Base-by-base conservation (phyloP, 2,329 filamentous ascomycete genomes). In the Colletotrichum magnum region DNA sequence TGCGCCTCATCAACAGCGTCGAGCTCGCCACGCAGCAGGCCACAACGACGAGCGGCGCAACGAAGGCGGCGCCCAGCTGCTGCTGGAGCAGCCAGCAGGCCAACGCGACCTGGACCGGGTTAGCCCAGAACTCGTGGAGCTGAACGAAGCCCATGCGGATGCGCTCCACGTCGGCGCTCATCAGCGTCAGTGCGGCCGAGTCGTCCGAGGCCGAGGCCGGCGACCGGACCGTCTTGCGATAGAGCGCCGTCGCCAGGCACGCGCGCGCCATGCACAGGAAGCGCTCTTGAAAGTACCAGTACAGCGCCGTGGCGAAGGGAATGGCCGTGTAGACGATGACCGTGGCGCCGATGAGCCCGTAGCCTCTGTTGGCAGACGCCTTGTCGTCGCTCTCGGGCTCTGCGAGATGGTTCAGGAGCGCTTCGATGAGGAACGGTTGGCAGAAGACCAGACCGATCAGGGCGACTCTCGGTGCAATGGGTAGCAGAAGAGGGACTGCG, bases 91-190 rank as follows among this genome's bases (percentile, higher is more conserved):
- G 77, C 74, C 80, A 88, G 57, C 81, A 81, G 0, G 82, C 82
- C 0, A 88, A 59, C 2, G 73, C 80, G 3, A 84, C 79, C 67
- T 87, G 81, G 0, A 86, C 69, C 0, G 77, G 57, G 47, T 74
- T 79, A 0, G 77, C 80, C 83, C 82, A 85, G 5, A 81, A 63
- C n/a, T 84, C 80, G 52, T 85, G 85, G 41, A 83, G 67, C 1
- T 65, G 72, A 2, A 73, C 65, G 4, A 78, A 74, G 1, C 80
- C 83, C 0, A 72, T 57, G 2, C 78, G 73, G 2, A 86, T 80
- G 6, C 80, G 77, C 64, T 85, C 84, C 13, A 86, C 76, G 62
- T 87, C 85, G 2, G 82, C 80, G 56, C 79, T 83, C 83, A 86
- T 86, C 2, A 86, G 75, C 0, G 84, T 85, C 43, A 86, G 69